Conservation (phyloP, 2,329 filamentous ascomycete species). For the Neonectria coccinea region DNA sequence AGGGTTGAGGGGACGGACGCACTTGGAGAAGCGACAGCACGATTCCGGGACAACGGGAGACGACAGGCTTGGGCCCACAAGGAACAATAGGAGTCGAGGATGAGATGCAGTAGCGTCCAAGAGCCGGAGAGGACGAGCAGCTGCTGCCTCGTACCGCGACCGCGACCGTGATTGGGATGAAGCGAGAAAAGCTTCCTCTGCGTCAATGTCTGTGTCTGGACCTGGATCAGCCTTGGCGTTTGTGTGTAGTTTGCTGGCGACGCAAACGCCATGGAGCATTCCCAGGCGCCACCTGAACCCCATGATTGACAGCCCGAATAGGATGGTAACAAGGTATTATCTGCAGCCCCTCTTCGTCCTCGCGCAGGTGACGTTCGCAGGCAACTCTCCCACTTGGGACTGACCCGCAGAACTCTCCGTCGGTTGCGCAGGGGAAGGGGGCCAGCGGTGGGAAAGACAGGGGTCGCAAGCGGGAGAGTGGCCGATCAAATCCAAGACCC, state of each 20-base stretch:
- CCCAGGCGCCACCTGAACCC: slow-evolving; percentile 1
- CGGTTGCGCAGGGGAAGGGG: slow-evolving; percentile 9
- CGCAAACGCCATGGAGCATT: slow-evolving; percentile 6
- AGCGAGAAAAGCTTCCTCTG: slow-evolving; percentile 13
- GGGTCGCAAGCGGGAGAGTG: slow-evolving; percentile 23
- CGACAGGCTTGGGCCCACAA: slow-evolving; percentile 23
- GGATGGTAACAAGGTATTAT: not conserved
- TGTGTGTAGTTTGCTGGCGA: slow-evolving; percentile 2
- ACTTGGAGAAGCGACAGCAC: slow-evolving; percentile 18
- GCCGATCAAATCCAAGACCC: slow-evolving; percentile 34
- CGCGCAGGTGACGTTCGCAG: slow-evolving; percentile 5
- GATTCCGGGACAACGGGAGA: slow-evolving; percentile 27
- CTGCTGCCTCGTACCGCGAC: not conserved
- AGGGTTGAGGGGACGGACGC: slow-evolving; percentile 11
- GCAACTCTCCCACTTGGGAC: slow-evolving; percentile 6
- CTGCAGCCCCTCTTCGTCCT: not conserved
- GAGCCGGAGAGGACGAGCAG: not conserved
- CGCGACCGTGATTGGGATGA: slow-evolving; percentile 11
- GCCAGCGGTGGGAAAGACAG: not conserved
- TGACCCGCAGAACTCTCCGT: slow-evolving; percentile 3
- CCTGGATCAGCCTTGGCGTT: slow-evolving; percentile 14
- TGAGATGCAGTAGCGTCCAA: slow-evolving; percentile 38
- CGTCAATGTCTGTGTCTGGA: slow-evolving; percentile 15
- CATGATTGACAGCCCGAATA: not conserved
- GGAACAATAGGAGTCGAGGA: slow-evolving; percentile 35